Conservation (phyloP, 2,329 filamentous ascomycete species). For the Trichoderma endophyticum region DNA sequence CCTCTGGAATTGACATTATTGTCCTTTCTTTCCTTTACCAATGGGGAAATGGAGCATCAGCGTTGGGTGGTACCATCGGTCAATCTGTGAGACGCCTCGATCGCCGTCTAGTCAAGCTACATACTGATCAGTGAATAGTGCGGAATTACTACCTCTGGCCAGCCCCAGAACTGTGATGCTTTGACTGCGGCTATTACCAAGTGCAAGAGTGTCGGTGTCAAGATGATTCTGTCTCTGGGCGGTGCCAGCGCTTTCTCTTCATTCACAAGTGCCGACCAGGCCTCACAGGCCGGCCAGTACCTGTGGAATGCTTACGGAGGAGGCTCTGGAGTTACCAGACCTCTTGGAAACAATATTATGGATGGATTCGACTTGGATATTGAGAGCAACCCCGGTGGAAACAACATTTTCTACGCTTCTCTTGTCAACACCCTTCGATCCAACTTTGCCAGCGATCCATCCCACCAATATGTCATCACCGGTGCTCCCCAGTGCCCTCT, state of each 20-base stretch:
- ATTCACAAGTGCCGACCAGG: constrained; percentile 15
- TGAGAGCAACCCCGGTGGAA: constrained; percentile 24
- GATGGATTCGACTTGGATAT: constrained; percentile 32
- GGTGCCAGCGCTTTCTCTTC: constrained; percentile 19
- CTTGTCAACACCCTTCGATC: constrained; percentile 26
- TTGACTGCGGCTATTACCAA: constrained; percentile 15
- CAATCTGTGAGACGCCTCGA: constrained; percentile 25
- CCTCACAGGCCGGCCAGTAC: constrained; percentile 20
- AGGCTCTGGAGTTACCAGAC: constrained; percentile 21
- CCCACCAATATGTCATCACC: constrained; percentile 40
- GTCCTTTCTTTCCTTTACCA: constrained; percentile 41
- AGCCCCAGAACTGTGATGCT: constrained; percentile 29
- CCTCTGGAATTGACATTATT: constrained; percentile 40
- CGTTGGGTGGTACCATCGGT: constrained; percentile 40
- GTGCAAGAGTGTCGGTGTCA: constrained; percentile 20
- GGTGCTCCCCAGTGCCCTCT: constrained; percentile 43
- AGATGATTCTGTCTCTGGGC: constrained; percentile 21
- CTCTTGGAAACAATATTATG: constrained; percentile 28
- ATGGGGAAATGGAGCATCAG: constrained; percentile 35
- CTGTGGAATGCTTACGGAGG: constrained; percentile 22
- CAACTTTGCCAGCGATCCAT: constrained; percentile 22
- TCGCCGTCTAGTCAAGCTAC: accelerated
- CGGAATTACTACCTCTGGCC: constrained; percentile 31
- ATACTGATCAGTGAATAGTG: constrained; percentile 22
- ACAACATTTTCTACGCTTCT: constrained; percentile 14